These are phyloP conservation scores for Gautieria morchelliformis DNA, from an alignment of 768 basidiomycete species.

Conservation along the genomic window DNA sequence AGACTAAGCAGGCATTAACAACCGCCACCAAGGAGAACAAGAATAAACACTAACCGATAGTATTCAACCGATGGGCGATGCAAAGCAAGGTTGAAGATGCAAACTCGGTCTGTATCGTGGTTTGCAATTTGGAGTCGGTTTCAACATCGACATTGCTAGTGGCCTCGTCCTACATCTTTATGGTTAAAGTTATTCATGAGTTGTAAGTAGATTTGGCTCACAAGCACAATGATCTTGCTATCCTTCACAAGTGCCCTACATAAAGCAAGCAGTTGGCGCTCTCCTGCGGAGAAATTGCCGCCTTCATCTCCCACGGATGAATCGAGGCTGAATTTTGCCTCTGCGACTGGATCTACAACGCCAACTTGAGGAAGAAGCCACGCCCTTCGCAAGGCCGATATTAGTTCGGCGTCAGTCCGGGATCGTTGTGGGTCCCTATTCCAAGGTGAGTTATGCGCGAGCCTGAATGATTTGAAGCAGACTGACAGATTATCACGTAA, in stretches of 20 bases:
- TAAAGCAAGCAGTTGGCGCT: constrained; percentile 55
- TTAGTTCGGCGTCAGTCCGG: constrained; percentile 50
- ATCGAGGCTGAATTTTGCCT: constrained; percentile 63
- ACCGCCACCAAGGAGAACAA: constrained; percentile 10
- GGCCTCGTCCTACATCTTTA: constrained; percentile 43
- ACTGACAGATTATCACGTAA: constrained; percentile 36
- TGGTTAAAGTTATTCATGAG: neutral
- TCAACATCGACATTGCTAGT: constrained; percentile 54
- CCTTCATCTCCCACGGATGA: constrained; percentile 56
- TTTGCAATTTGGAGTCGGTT: constrained; percentile 52
- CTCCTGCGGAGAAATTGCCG: constrained; percentile 56
- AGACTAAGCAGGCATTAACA: constrained; percentile 24
- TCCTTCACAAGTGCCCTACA: constrained; percentile 54
- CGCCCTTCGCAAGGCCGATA: constrained; percentile 50
- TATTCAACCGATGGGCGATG: constrained; percentile 50
- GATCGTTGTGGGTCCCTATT: constrained; percentile 42
- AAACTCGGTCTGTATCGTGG: constrained; percentile 56
- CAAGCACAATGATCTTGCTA: constrained; percentile 47
- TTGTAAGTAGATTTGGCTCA: constrained; percentile 19
- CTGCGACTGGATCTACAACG: constrained; percentile 31
- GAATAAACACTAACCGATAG: constrained; percentile 30
- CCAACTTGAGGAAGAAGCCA: constrained; percentile 49
- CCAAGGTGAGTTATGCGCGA: neutral
- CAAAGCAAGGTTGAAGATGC: constrained; percentile 41
- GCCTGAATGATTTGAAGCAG: neutral